Base-by-base conservation (phyloP, 225 moss, liverwort and hornwort genomes). In the Antitrichia curtipendula region DNA sequence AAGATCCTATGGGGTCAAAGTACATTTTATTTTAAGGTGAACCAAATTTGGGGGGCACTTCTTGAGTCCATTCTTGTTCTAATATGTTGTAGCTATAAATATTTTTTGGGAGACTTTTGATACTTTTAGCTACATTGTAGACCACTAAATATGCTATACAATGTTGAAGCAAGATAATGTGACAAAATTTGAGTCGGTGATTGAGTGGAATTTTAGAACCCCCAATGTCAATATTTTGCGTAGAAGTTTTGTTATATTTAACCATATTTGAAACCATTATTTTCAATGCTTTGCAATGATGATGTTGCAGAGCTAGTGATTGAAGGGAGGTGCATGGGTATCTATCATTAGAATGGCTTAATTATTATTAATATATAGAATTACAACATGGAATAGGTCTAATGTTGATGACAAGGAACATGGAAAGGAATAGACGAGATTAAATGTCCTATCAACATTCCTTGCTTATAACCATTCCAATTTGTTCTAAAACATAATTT, bases 241-340 rank as follows among this genome's bases (percentile, higher is more conserved):
- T 23, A 25, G 14, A 5, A 70, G 0, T 70, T 40, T 70, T 69
- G 2, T 2, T 49, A 74, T 6, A 74, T 49, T 31, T 31, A 74
- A 47, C 4, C 2, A 7, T 7, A 12, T 19, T 49, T 7, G 12
- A 31, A 12, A 31, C 31, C 7, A 47, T 47, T 73, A 4, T 6
- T 19, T 10, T 10, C 0, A 31, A 0, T 19, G 4, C 29, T 73
- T 0, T 47, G 1, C 3, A 47, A 47, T 3, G 10, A 3, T 16
- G 2, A 0, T 47, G 31, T 10, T 1, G 18, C 0, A 17, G 1
- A 47, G 9, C 29, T 73, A 47, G 31, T 73, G 6, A 29, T 47
- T 73, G 29, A 47, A 6, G 47, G 5, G 15, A n/a, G n/a, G n/a
- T n/a, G n/a, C n/a, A n/a, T n/a, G n/a, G n/a, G n/a, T n/a, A n/a